Conservation (phyloP, 2,329 filamentous ascomycete species). For the Ceratocystis diversiconidia region DNA sequence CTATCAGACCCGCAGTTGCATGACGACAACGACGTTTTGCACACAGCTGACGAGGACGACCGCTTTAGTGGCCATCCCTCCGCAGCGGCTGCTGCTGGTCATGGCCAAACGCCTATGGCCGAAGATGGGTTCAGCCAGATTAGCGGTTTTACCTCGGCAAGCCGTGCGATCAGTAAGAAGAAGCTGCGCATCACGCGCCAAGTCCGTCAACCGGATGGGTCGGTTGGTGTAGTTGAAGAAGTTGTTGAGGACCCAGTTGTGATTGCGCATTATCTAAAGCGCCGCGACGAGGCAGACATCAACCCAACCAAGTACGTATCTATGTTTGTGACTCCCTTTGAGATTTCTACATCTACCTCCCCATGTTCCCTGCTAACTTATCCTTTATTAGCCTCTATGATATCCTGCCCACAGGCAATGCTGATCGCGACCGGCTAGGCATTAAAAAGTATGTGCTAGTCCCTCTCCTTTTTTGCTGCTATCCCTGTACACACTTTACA, state of each 20-base stretch:
- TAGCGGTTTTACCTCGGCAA: constrained; percentile 51
- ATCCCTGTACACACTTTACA: not conserved
- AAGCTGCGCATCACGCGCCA: constrained; percentile 59
- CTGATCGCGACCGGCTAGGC: constrained; percentile 37
- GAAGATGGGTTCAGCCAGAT: constrained; percentile 75
- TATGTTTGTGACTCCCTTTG: constrained; percentile 19
- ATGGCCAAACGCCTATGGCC: constrained; percentile 41
- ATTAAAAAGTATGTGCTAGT: constrained; percentile 26
- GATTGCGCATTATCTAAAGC: constrained; percentile 75
- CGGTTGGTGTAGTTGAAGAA: constrained; percentile 49
- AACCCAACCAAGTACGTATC: constrained; percentile 55
- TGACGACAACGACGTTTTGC: constrained; percentile 45
- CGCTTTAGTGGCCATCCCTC: constrained; percentile 50
- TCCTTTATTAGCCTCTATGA: constrained; percentile 34
- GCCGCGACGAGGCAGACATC: constrained; percentile 56
- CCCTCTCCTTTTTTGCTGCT: not conserved
- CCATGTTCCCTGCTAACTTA: constrained; percentile 21
- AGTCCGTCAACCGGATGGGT: constrained; percentile 30
- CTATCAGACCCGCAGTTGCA: constrained; percentile 59
- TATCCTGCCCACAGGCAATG: constrained; percentile 35
- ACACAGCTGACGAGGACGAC: constrained; percentile 48
- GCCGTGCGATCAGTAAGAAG: constrained; percentile 49
- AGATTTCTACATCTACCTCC: constrained; percentile 30
- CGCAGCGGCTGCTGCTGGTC: not conserved
- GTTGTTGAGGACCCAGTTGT: constrained; percentile 69